Percentiles rank a stretch among this genome's conserved stretches.
Conservation (phyloP, 129 eudicot species). For the Saussurea involucrata region DNA sequence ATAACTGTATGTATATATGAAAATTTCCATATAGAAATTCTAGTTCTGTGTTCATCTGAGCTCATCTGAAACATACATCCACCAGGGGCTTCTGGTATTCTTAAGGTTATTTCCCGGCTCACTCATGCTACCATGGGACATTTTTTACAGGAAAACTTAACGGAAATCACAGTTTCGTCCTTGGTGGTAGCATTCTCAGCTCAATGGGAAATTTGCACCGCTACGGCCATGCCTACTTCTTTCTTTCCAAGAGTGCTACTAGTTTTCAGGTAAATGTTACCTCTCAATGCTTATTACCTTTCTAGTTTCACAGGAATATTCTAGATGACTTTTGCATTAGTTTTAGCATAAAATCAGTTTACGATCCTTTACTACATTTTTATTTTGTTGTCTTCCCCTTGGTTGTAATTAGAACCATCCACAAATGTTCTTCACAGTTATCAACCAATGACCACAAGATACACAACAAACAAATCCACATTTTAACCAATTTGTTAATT, state of each 20-base stretch:
- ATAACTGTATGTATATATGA: no score
- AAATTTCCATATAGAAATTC: no score
- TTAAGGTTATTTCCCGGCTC: neutral
- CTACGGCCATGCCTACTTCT: no score
- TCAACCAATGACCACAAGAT: neutral
- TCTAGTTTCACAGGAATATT: no score
- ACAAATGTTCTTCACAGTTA: neutral
- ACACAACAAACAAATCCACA: neutral
- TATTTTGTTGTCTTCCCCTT: neutral
- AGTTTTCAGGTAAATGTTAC: neutral
- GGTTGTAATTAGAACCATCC: neutral
- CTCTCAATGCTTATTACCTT: conserved; percentile 2
- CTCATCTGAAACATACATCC: neutral
- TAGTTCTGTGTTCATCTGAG: neutral
- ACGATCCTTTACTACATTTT: neutral
- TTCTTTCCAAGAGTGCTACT: no score
- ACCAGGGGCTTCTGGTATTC: neutral
- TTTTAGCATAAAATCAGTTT: neutral
- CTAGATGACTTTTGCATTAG: neutral
- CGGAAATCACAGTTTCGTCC: neutral
- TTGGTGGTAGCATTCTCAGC: no score
- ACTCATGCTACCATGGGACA: neutral
- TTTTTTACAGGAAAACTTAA: conserved; percentile 1
- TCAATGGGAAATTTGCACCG: no score
- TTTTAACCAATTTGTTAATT: neutral